Evolutionary conservation across 495 filamentous ascomycete genomes (phyloP), one percentile per base, ranked within the genome.

Genomic region (Trichoderma gamsii): DNA sequence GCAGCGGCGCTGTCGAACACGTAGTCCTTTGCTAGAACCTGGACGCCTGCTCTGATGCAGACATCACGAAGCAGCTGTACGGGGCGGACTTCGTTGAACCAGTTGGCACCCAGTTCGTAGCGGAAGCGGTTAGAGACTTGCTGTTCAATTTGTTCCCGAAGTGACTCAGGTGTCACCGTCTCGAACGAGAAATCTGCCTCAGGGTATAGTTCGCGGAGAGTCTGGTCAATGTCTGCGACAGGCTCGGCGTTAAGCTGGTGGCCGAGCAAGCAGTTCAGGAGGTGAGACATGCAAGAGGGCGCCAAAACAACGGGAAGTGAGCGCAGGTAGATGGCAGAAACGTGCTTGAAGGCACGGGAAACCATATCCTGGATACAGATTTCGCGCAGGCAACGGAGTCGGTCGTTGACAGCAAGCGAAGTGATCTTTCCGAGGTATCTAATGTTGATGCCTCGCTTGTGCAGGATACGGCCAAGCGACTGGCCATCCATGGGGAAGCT

Each of bases 401-500:
- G 90, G 56, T 85, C 79, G 51, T 88, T 90, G 68, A 86, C 84
- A 69, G 89, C 86, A 61, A 91, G 81, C 63, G 84, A 81, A 25
- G 90, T 90, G 71, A 98, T 74, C 75, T 86, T 90, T 64, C 96
- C 96, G 35, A 99, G 85, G 78, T 99, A 99, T 73, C 96, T 88
- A 70, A 97, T 85, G 81, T 98, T 99, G 80, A 99, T 91, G 77
- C 96, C 96, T 43, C 96, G 92, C 80, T 96, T 96, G 80, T 99
- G 96, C 81, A 99, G 85, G 52, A 97, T 85, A 70, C 88, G 86
- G 70, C 88, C 92, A 68, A 99, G 83, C 29, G 93, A 97, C 72
- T 90, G 86, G 51, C 96, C 96, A 73, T 99, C 96, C 92, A 98
- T 97, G 46, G 96, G 96, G 82, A 97, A 97, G 70, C 93, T 92